phyloP scores from a whole-genome alignment of 495 filamentous ascomycete genomes.

The Durotheca rogersii region DNA sequence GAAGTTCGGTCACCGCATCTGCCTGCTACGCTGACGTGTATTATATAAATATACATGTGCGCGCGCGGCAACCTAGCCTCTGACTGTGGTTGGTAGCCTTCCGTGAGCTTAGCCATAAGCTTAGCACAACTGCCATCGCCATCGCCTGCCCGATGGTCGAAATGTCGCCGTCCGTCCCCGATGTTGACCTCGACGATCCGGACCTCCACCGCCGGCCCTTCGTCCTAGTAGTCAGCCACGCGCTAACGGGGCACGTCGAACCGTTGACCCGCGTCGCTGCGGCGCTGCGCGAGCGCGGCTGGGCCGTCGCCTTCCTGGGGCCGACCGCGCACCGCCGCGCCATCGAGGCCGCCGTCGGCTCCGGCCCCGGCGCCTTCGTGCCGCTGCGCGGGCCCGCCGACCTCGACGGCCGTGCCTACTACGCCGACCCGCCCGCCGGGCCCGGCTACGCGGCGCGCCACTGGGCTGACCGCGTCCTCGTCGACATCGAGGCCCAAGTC shows the following conservation, averaged over 20 bases:
- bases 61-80: not conserved
- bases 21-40: no score
- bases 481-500: conserved; percentile 25
- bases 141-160: no score
- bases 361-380: conserved; percentile 35
- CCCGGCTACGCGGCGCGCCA: conserved; percentile 17
- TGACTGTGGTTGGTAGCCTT: no score
- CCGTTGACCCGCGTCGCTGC: conserved; percentile 35
- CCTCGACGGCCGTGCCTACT: conserved; percentile 29
- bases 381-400: conserved; percentile 35
- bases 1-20: no score
- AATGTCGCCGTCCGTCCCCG: no score
- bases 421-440: conserved; percentile 7
- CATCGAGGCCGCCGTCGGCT: conserved; percentile 32
- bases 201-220: no score
- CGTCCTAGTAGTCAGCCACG: conserved; percentile 35
- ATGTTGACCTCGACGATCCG: no score
- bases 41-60: not conserved
- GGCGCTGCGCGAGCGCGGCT: conserved; percentile 27
- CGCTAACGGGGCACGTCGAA: conserved; percentile 37
- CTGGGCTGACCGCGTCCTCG: conserved; percentile 24
- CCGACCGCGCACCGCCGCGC: conserved; percentile 27
- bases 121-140: no score
- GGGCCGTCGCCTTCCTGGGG: conserved; percentile 37
- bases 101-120: no score